Evolutionary conservation across 148 eudicot species (phyloP).

Genomic region (Pouteria glomerata): DNA sequence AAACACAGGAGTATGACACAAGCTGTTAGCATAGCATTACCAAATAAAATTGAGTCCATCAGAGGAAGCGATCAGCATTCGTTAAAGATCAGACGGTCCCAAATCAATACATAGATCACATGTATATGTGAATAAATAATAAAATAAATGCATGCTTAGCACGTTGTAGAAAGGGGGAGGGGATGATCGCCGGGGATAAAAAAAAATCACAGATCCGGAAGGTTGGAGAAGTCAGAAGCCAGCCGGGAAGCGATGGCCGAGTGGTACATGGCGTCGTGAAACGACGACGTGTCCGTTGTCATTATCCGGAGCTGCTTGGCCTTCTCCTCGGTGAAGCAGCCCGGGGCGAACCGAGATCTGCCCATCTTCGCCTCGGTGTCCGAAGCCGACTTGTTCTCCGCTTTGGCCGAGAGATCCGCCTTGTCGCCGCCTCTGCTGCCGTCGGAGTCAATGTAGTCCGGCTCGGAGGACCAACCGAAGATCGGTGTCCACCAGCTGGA

Average conservation of each 20-base stretch:
- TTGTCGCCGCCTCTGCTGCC: not conserved
- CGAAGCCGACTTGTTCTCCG: not conserved
- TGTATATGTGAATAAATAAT: no score
- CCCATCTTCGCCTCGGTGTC: not conserved
- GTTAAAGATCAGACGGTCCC: no score
- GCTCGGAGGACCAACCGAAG: slow-evolving; percentile 22
- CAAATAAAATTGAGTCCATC: no score
- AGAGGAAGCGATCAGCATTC: no score
- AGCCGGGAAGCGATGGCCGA: slow-evolving; percentile 41
- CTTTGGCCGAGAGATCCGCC: not conserved
- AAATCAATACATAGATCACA: no score
- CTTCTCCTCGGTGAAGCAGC: slow-evolving; percentile 36
- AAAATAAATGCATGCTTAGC: no score
- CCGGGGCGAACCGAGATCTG: slow-evolving; percentile 20
- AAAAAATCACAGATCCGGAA: not conserved
- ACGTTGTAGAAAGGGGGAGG: no score
- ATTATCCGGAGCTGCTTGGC: slow-evolving; percentile 38
- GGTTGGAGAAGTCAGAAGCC: slow-evolving; percentile 32
- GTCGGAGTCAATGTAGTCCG: slow-evolving; percentile 22
- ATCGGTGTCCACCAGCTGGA: slow-evolving; percentile 26
- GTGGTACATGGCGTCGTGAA: slow-evolving; percentile 43
- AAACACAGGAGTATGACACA: no score
- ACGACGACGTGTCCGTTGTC: slow-evolving; percentile 27
- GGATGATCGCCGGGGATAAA: no score
- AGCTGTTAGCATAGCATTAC: no score